Evolutionary conservation across 345 rosid species (phyloP), one percentile per base, ranked within the genome.

Genomic region (Gossypium sturtianum): DNA sequence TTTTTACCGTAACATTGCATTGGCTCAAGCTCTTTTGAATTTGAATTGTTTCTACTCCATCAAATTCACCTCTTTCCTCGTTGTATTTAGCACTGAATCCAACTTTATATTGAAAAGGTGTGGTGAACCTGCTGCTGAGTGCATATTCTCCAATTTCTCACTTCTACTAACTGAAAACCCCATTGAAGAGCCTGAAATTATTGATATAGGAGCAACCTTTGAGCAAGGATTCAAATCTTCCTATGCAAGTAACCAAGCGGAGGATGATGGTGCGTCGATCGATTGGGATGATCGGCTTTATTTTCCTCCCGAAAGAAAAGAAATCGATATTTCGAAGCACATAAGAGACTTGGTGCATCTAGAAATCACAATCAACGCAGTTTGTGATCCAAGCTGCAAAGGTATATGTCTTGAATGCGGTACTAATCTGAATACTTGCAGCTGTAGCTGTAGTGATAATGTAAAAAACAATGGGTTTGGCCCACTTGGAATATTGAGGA

Each of bases 391-490:
- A 72, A 80, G 65, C 3, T 92, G 98, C 87, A 90, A 86, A 83
- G 98, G 98, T 64, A 16, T 88, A 48, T 94, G 98, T 77, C 86
- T 89, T 63, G 78, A 84, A 63, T 94, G 98, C 9, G 98, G 96
- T 47, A 83, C 91, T 12, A 86, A 91, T 83, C 74, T 89, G 82
- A 94, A 94, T 79, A 83, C 73, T 15, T 75, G 88, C 70, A 84
- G 66, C 2, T 94, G 98, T 77, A 83, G 54, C 12, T 92, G 98
- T 80, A 79, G 78, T 15, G 71, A 80, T 38, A 88, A 85, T 76
- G 83, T 60, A 48, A 75, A 84, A 16, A 85, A 78, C 75, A 82
- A 83, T 84, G 82, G 77, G 38, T 75, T 27, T 59, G 95, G 98
- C 4, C 97, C 97, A 69, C 90, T 92, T 20, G 87, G 85, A 78